Conservation (phyloP, 129 eudicot species). For the Flaveria linearis region DNA sequence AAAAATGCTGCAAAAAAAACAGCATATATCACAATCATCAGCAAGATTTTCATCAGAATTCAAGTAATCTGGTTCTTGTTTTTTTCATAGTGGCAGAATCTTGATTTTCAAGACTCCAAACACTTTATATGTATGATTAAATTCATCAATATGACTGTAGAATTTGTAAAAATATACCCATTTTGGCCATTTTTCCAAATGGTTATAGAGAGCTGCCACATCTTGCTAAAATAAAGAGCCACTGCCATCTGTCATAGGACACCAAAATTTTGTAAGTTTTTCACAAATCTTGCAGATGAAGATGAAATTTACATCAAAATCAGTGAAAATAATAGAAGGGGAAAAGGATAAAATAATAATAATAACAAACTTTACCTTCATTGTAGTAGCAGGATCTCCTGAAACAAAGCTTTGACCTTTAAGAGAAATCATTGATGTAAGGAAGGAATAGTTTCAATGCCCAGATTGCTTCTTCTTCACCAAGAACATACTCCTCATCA, state of each 20-base stretch:
- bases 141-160: slow-evolving; percentile 17
- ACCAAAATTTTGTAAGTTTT: slow-evolving; percentile 22
- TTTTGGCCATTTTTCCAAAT: slow-evolving; percentile 90
- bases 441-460: slow-evolving; percentile 65
- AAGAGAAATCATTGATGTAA: slow-evolving; percentile 70
- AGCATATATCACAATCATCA: slow-evolving; percentile 12
- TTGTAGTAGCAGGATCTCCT: slow-evolving; percentile 94
- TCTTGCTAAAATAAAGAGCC: slow-evolving; percentile 85
- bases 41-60: slow-evolving; percentile 24
- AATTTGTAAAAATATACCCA: slow-evolving; percentile 56
- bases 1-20: slow-evolving; percentile 62
- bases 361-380: slow-evolving; percentile 57
- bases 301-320: slow-evolving; percentile 22
- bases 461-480: slow-evolving; percentile 95
- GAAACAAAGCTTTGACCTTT: slow-evolving; percentile 83
- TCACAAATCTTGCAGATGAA: slow-evolving; percentile 32
- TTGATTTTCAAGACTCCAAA: slow-evolving; percentile 22
- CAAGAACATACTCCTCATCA: slow-evolving; percentile 53
- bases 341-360: neutral
- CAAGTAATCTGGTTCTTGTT: slow-evolving; percentile 16
- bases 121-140: slow-evolving; percentile 1
- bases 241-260: slow-evolving; percentile 73
- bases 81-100: slow-evolving; percentile 20
- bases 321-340: slow-evolving; percentile 1
- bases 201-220: slow-evolving; percentile 94